Evolutionary conservation across 1,139 yeast species (phyloP).

Genomic region (Pichia sp.): DNA sequence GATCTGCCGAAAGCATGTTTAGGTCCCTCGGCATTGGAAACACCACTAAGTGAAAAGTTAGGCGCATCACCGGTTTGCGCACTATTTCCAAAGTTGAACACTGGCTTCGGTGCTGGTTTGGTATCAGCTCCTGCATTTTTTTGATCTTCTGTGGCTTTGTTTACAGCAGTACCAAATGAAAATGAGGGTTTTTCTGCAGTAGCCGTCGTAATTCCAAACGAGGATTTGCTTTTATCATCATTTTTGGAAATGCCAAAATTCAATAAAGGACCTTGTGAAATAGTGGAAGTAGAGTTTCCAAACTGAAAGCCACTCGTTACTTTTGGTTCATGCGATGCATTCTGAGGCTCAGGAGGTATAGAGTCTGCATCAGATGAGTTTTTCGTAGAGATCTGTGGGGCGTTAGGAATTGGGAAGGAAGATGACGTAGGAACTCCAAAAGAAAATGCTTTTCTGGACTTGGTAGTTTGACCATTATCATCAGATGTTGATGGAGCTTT

Average conservation of each 20-base stretch:
- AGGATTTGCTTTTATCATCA: not conserved
- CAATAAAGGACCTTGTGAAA: not conserved
- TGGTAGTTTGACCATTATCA: not conserved
- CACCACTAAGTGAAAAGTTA: slow-evolving; percentile 3
- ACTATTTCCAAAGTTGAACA: slow-evolving; percentile 3
- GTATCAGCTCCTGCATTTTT: not conserved
- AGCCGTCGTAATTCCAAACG: not conserved
- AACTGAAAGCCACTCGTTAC: not conserved
- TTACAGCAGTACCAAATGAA: not conserved
- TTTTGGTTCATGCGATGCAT: not conserved
- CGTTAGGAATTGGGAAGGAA: not conserved
- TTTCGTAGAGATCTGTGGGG: not conserved
- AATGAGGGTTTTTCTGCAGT: not conserved
- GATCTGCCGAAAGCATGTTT: not conserved
- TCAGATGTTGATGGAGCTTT: not conserved
- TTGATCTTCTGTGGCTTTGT: not conserved
- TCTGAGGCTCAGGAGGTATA: not conserved
- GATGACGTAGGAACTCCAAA: not conserved
- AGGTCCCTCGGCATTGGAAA: slow-evolving; percentile 6
- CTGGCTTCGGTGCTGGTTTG: not conserved
- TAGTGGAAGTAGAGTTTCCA: not conserved
- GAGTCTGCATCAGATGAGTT: slow-evolving; percentile 1
- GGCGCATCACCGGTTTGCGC: not conserved
- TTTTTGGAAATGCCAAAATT: not conserved
- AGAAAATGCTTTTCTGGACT: not conserved